Evolutionary conservation across 2,329 filamentous ascomycete genomes (phyloP), one percentile per base, ranked within the genome.

Genomic region (Aspergillus jensenii): DNA sequence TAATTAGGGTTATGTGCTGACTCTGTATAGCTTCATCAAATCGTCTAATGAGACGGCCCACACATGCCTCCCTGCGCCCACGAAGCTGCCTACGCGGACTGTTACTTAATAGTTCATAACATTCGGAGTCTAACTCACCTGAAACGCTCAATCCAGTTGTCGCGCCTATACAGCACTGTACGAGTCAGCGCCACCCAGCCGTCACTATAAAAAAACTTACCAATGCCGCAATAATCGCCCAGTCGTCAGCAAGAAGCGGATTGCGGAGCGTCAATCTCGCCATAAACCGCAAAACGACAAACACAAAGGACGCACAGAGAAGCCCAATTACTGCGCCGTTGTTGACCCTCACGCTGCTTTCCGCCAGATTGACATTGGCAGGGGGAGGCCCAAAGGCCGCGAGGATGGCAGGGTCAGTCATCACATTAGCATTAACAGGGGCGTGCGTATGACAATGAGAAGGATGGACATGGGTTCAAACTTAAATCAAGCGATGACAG

Each of bases 191-290:
- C 21, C 3, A 3, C 3, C 21, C 21, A 21, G 21, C 21, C 21
- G 21, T 21, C 3, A 21, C 21, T 4, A 21, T 21, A 3, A 21
- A 6, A 12, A n/a, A 40, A 25, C 48, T 15, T 23, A 64, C 62
- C 43, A 65, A 11, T 3, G 60, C 51, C 14, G 35, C 37, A 15
- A 60, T 43, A 6, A 64, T 61, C 6, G 49, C 19, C 57, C 60
- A 65, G 57, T 65, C 63, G 39, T 65, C 63, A 0, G 54, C 52
- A 44, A 61, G 41, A 6, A 62, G 19, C 4, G 56, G 19, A 40
- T 59, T 61, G 12, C 56, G 54, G 11, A 61, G 43, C 15, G 25
- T 46, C 1, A 59, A 27, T 5, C 60, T 56, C n/a, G 58, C 49
- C 2, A 58, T 27, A 21, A 65, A 64, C 1, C 63, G 63, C 17